Evolutionary conservation across 495 filamentous ascomycete species (phyloP).

Genomic region (Podospora fimiseda): DNA sequence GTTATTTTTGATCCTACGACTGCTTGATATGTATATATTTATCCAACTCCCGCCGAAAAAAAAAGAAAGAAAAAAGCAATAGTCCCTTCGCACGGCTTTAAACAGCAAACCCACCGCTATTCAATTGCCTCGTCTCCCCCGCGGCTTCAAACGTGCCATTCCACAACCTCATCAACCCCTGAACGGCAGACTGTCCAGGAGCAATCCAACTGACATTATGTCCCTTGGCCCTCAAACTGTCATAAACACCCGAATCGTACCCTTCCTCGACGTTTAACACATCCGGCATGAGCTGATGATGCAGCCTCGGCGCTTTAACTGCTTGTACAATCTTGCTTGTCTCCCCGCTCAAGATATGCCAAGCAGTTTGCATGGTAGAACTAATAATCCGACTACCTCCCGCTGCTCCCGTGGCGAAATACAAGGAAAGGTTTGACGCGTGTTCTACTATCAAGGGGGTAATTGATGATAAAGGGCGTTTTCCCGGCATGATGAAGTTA

Average conservation of each 20-base stretch:
- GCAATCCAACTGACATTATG: constrained; percentile 72
- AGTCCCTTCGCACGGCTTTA: constrained; percentile 31
- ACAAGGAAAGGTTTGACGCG: constrained; percentile 56
- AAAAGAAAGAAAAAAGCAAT: no score
- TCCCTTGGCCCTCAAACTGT: constrained; percentile 54
- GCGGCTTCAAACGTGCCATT: constrained; percentile 60
- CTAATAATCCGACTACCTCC: constrained; percentile 90
- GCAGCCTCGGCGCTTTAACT: constrained; percentile 60
- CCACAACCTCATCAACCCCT: constrained; percentile 56
- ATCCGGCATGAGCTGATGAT: constrained; percentile 78
- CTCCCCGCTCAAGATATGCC: constrained; percentile 62
- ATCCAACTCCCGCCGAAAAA: no score
- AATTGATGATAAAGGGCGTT: constrained; percentile 75
- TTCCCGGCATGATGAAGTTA: constrained; percentile 76
- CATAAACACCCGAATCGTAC: constrained; percentile 60
- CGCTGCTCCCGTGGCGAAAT: constrained; percentile 67
- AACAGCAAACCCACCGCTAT: constrained; percentile 64
- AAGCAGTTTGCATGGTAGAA: constrained; percentile 68
- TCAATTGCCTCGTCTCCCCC: constrained; percentile 68
- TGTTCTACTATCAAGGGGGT: constrained; percentile 67
- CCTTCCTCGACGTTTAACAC: constrained; percentile 61
- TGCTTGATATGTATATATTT: no score
- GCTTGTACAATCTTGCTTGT: constrained; percentile 50
- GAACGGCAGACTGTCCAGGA: constrained; percentile 59
- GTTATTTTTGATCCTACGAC: no score